Percentiles rank a stretch among this genome's conserved stretches.
Conservation (phyloP, 768 basidiomycete species). For the Solioccasus polychromus region DNA sequence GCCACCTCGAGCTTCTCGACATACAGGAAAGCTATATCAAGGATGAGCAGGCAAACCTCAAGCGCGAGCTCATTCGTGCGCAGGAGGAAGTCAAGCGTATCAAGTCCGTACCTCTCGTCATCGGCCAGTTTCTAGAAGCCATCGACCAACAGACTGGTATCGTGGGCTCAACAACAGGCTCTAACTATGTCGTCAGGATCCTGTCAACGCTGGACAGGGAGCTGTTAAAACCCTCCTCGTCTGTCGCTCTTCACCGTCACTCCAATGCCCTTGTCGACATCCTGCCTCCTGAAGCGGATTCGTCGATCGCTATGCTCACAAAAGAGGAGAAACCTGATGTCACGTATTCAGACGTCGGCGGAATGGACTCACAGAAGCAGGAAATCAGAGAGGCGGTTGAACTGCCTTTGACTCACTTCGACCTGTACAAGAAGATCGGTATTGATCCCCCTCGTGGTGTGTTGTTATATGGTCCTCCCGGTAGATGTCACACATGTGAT, state of each 20-base stretch:
- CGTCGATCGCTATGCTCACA: conserved; percentile 92
- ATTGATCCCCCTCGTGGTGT: conserved; percentile 99
- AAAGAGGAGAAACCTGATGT: conserved; percentile 96
- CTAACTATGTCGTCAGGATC: conserved; percentile 97
- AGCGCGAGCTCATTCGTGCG: conserved; percentile 95
- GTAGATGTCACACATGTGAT: conserved; percentile 38
- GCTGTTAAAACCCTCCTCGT: conserved; percentile 93
- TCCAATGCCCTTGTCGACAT: conserved; percentile 99
- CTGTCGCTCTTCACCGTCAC: conserved; percentile 97
- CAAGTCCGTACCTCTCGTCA: conserved; percentile 97
- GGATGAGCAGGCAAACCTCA: conserved; percentile 96
- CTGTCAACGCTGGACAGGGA: conserved; percentile 96
- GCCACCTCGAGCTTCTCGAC: conserved; percentile 93
- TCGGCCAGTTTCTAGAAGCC: conserved; percentile 98
- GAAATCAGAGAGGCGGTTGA: conserved; percentile 99
- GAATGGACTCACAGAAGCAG: conserved; percentile 97
- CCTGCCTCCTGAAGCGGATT: conserved; percentile 97
- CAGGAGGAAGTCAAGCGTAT: conserved; percentile 99
- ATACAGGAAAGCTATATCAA: conserved; percentile 97
- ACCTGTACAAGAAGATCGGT: conserved; percentile 98
- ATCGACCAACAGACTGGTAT: conserved; percentile 98
- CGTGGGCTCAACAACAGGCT: conserved; percentile 96
- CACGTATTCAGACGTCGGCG: conserved; percentile 90
- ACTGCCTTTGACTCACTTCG: conserved; percentile 93
- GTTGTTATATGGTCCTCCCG: conserved; percentile 93